Percentiles rank a stretch among this genome's conserved stretches.
phyloP scores from a whole-genome alignment of 345 rosid genomes.

The Citrus inodora region DNA sequence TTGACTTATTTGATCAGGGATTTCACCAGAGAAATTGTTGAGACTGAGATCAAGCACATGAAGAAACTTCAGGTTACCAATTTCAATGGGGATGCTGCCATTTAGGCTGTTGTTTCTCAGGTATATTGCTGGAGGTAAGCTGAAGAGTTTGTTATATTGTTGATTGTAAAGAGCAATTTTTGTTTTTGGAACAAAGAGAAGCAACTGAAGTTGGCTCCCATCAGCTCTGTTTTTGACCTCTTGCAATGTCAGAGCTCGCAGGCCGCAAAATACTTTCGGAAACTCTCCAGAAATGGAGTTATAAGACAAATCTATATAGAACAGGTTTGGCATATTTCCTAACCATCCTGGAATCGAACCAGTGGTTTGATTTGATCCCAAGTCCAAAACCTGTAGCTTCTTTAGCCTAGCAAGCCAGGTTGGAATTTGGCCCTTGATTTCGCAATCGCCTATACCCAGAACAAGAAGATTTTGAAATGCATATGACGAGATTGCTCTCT shows the following conservation, averaged over 20 bases:
- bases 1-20: too few relatives aligned
- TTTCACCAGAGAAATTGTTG: too few relatives aligned
- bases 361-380: constrained; percentile 24
- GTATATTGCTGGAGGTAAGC: too few relatives aligned
- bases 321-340: not conserved
- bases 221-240: not conserved
- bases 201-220: not conserved
- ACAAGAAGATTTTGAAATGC: not conserved
- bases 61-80: too few relatives aligned
- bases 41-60: too few relatives aligned
- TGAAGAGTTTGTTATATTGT: too few relatives aligned
- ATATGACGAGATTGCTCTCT: not conserved
- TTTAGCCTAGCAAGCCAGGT: not conserved
- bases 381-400: constrained; percentile 24
- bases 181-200: not conserved
- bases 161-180: too few relatives aligned
- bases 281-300: too few relatives aligned
- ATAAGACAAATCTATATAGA: too few relatives aligned
- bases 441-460: not conserved
- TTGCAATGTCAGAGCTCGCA: not conserved
- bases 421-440: not conserved
- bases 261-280: too few relatives aligned
- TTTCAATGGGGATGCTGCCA: too few relatives aligned
- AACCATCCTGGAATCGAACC: constrained; percentile 19
- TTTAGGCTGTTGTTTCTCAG: too few relatives aligned